Base-by-base conservation (phyloP, 768 basidiomycete species). In the Butyriboletus loyo region DNA sequence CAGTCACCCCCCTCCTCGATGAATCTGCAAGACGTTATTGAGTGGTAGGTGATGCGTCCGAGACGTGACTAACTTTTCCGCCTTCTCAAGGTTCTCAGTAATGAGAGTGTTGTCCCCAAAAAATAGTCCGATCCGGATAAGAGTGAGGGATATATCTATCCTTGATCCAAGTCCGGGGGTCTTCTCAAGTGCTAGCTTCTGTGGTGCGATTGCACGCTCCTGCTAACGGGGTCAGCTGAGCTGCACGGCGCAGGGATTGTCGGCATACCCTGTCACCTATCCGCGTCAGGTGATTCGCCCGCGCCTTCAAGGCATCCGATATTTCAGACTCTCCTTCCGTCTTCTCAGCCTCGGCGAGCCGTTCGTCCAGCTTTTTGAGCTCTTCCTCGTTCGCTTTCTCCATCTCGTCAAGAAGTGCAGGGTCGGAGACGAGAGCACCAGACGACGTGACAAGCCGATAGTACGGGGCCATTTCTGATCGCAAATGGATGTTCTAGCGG, bases 1-100 rank as follows among this genome's bases (percentile, higher is more conserved):
- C 96, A 99, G 73, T 99, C 96, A 40, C 96, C 96, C 1, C 96
- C 96, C 68, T 92, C 82, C 61, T 98, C 94, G 49, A 97, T 89
- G 38, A 97, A 77, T 50, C 92, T 94, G 64, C 19, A 37, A 17
- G 17, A 38, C 21, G 15, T 34, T 31, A 39, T 42, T 7, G 32
- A 19, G 21, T 8, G 46, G 35, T 2, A 24, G 2, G n/a, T 19
- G 22, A 27, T 46, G 9, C 15, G 8, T n/a, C 3, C n/a, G 7
- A 39, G 32, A 22, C 11, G 11, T 4, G 24, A 77, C 86, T 56
- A 52, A 93, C 89, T 84, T 80, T 61, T 92, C 88, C 0, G 95
- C 95, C 60, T 86, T 85, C 27, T 81, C 74, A 41, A 98, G 82
- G 59, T 91, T 82, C 35, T 76, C 65, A 0, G 78, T 82, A 46